These are phyloP conservation scores for Malus hybrid DNA, from an alignment of 331 rosid genomes.

Conservation along the genomic window DNA sequence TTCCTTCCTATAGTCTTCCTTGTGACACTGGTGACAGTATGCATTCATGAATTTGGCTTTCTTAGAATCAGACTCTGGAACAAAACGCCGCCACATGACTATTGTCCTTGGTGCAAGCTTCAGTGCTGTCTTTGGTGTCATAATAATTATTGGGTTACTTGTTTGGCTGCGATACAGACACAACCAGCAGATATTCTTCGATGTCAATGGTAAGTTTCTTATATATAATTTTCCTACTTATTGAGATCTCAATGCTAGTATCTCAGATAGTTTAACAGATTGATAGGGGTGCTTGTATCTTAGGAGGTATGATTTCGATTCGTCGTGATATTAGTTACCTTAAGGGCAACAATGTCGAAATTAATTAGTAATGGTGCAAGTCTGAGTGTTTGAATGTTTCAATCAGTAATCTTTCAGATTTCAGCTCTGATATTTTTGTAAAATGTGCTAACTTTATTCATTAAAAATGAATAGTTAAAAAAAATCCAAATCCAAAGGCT, in stretches of 20 bases:
- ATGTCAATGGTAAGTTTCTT: conserved; percentile 64
- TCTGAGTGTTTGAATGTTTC: conserved; percentile 1
- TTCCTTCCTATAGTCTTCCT: background rate
- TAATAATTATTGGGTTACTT: conserved; percentile 48
- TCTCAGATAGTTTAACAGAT: background rate
- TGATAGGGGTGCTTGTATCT: background rate
- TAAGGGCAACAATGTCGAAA: background rate
- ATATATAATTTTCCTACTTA: background rate
- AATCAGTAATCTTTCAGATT: background rate
- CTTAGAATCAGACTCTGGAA: conserved; percentile 49
- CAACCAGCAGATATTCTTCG: conserved; percentile 95
- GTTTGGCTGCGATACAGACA: conserved; percentile 89
- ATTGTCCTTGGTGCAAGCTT: conserved; percentile 85
- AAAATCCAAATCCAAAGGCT: no score
- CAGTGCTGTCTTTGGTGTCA: conserved; percentile 55
- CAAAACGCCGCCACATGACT: conserved; percentile 57
- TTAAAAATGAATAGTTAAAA: background rate
- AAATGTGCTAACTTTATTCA: background rate
- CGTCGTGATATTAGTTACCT: background rate
- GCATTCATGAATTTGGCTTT: conserved; percentile 22
- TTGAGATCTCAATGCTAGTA: background rate
- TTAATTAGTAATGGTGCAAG: background rate
- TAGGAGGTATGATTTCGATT: background rate
- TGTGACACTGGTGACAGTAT: conserved; percentile 2
- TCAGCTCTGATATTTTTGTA: background rate